These are phyloP conservation scores for Syzygium oleosum DNA, from an alignment of 345 rosid species.

Conservation along the genomic window DNA sequence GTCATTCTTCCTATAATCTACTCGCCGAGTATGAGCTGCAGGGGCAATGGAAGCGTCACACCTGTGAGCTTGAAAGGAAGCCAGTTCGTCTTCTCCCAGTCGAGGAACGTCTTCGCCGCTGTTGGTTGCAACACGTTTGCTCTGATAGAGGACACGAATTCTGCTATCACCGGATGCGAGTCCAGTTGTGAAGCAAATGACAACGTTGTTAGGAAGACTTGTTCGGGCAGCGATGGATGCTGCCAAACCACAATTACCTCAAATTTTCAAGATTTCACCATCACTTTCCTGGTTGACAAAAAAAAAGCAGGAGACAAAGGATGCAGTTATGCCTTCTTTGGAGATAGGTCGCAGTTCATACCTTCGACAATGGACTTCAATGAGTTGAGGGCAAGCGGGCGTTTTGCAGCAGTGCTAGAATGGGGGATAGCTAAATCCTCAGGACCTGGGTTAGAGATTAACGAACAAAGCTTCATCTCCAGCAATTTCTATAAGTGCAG, in stretches of 20 bases:
- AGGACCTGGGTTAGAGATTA: neutral
- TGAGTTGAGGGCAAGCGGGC: neutral
- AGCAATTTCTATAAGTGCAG: neutral
- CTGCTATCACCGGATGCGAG: neutral
- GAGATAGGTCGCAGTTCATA: neutral
- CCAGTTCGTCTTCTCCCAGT: neutral
- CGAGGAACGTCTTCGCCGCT: neutral
- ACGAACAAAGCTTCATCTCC: neutral
- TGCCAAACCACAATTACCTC: neutral
- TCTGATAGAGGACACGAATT: neutral
- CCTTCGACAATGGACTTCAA: neutral
- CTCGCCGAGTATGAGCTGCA: neutral
- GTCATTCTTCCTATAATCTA: neutral
- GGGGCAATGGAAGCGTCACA: neutral
- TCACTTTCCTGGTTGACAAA: neutral
- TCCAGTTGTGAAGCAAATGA: neutral
- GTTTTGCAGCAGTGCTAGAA: neutral
- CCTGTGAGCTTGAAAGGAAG: neutral
- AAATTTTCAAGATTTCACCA: neutral
- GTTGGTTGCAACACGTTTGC: conserved; percentile 1
- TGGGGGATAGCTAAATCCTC: neutral
- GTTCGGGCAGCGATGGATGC: neutral
- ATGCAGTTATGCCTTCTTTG: conserved; percentile 1
- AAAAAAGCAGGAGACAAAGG: neutral
- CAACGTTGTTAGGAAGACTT: neutral